A percentile compares a stretch with the other conserved stretches of the same genome.
Conservation (phyloP, 805 yeast genomes). For the Ogataea chonburiensis region DNA sequence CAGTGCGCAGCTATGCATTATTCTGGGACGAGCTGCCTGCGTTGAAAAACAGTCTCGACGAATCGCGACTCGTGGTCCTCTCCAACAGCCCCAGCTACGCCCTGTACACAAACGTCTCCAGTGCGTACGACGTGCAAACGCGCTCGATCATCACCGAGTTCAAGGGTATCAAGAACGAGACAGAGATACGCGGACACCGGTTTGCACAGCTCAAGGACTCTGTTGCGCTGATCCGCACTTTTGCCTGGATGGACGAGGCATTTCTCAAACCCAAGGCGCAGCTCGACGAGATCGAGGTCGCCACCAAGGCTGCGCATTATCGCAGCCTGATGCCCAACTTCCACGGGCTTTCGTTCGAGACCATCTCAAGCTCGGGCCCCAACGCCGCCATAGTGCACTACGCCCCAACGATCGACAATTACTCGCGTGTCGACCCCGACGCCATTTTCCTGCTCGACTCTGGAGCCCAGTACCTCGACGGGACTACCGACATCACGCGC, state of each 20-base stretch:
- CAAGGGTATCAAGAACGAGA: slow-evolving; percentile 73
- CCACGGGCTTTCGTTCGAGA: slow-evolving; percentile 70
- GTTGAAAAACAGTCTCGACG: slow-evolving; percentile 11
- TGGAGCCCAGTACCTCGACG: slow-evolving; percentile 90
- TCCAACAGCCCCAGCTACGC: slow-evolving; percentile 32
- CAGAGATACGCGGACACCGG: slow-evolving; percentile 70
- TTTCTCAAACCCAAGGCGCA: slow-evolving; percentile 29
- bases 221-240: slow-evolving; percentile 65
- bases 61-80: slow-evolving; percentile 17
- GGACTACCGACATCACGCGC: slow-evolving; percentile 95
- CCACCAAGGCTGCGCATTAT: slow-evolving; percentile 48
- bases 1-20: slow-evolving; percentile 50
- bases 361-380: slow-evolving; percentile 73
- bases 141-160: slow-evolving; percentile 47
- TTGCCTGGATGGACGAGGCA: slow-evolving; percentile 80
- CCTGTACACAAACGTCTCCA: slow-evolving; percentile 27
- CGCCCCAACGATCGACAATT: slow-evolving; percentile 59
- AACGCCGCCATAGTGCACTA: slow-evolving; percentile 78
- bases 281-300: slow-evolving; percentile 60
- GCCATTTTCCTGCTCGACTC: slow-evolving; percentile 79
- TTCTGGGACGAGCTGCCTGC: slow-evolving; percentile 57
- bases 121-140: slow-evolving; percentile 20
- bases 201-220: slow-evolving; percentile 85
- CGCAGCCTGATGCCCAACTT: slow-evolving; percentile 46
- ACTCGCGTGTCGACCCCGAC: slow-evolving; percentile 60